Conservation (phyloP, 441 rosid genomes). For the Erodium texanum region DNA sequence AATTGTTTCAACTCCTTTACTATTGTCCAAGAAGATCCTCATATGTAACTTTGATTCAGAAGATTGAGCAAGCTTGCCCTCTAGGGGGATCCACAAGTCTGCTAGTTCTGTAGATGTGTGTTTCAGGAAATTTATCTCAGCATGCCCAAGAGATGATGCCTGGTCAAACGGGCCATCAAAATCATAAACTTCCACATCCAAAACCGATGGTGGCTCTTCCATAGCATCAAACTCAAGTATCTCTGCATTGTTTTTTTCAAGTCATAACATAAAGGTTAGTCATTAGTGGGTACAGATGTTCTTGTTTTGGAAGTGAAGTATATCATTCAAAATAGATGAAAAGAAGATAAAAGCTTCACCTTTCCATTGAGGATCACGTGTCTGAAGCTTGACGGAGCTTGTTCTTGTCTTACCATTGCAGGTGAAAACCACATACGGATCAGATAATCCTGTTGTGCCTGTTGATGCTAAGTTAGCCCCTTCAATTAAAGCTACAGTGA, state of each 20-base stretch:
- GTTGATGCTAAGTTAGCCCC: conserved; percentile 54
- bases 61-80: conserved; percentile 75
- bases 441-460: conserved; percentile 44
- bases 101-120: conserved; percentile 57
- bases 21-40: conserved; percentile 71
- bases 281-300: neutral
- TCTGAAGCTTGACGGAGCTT: conserved; percentile 79
- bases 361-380: conserved; percentile 74
- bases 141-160: conserved; percentile 75
- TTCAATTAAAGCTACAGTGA: conserved; percentile 71
- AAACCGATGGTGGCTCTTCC: conserved; percentile 87
- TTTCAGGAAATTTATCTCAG: conserved; percentile 76
- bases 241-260: conserved; percentile 38
- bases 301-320: too few species aligned
- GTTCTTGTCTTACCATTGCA: conserved; percentile 76
- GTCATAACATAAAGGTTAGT: neutral
- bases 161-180: conserved; percentile 88
- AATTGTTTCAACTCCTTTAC: conserved; percentile 61
- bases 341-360: conserved; percentile 34
- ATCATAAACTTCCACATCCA: conserved; percentile 78
- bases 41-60: conserved; percentile 65
- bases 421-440: conserved; percentile 71
- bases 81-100: conserved; percentile 63
- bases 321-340: neutral
- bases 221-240: conserved; percentile 84